A percentile compares a stretch with the other conserved stretches of the same genome.
phyloP scores from a whole-genome alignment of 2,329 filamentous ascomycete genomes.

The Diaporthe velutina region DNA sequence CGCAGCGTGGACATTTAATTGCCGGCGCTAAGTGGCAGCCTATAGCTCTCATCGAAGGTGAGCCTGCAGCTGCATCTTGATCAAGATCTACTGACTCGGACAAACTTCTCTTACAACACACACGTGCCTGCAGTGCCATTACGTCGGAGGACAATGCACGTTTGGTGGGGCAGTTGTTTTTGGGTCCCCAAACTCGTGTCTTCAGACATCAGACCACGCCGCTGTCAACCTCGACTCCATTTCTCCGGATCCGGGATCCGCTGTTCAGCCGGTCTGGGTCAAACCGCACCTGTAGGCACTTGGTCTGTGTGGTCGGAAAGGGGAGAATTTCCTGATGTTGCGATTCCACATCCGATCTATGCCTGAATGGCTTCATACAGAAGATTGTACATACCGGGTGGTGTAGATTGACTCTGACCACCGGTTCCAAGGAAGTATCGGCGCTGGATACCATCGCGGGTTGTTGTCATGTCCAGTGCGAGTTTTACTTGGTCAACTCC shows the following conservation, averaged over 20 bases:
- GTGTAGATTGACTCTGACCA: background rate
- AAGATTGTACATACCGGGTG: conserved; percentile 31
- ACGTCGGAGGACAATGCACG: background rate
- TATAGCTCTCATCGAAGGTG: background rate
- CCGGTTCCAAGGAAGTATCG: background rate
- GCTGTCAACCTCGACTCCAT: background rate
- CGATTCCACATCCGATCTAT: conserved; percentile 7
- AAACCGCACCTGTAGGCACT: background rate
- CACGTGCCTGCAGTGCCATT: conserved; percentile 11
- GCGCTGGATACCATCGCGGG: no score
- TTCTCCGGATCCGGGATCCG: background rate
- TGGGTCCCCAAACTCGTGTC: background rate
- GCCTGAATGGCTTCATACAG: conserved; percentile 26
- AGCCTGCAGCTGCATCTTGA: conserved; percentile 18
- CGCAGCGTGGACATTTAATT: conserved; percentile 6
- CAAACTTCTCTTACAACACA: background rate
- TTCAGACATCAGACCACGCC: background rate
- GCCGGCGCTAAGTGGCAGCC: background rate
- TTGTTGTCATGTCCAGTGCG: background rate
- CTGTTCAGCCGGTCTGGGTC: conserved; percentile 1
- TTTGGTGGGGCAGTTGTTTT: conserved; percentile 1
- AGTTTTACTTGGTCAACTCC: conserved; percentile 50
- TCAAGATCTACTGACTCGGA: conserved; percentile 20
- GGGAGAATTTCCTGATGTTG: conserved; percentile 9
- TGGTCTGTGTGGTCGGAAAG: background rate